Base-by-base conservation (phyloP, 2,329 filamentous ascomycete species). In the Fusarium stilboides region DNA sequence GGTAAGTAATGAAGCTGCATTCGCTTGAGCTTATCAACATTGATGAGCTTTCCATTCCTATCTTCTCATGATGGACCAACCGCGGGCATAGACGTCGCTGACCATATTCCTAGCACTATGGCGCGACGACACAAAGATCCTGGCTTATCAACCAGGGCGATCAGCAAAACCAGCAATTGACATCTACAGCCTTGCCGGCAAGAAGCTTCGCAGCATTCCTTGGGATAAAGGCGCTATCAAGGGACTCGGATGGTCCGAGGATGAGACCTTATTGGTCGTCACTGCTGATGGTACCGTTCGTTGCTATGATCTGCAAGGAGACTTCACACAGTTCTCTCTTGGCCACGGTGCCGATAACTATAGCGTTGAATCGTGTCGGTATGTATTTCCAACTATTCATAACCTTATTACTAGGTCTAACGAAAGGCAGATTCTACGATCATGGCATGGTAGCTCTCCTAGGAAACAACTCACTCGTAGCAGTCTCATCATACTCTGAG, bases 221-320 rank as follows among this genome's bases (percentile, higher is more conserved):
- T 98, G 95, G 94, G 95, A 98, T 74, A 93, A 94, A 81, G 93
- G 93, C 45, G 85, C 90, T 5, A 93, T 99, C 76, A 92, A 91
- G 78, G 94, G 93, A 3, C 86, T 99, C 20, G 96, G 96, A 34
- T 99, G 96, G 96, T 97, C 94, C 20, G 95, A 97, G 75, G 94
- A 98, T 70, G 96, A 99, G 84, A 92, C 92, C 77, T 86, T 99
- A 46, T 84, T 99, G 6, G 92, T 98, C 0, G 90, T 98, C 52
- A 93, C 94, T 12, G 88, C 92, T 54, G 95, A 99, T 76, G 96
- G 96, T 24, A 95, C 90, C 2, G 95, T 98, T 43, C 88, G 94
- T 63, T 96, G 94, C 79, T 98, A 94, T 78, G 93, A 96, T 75
- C 83, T 99, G n/a, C 92, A 97, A 78, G 93, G 92, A 66, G 95